These are phyloP conservation scores for Coemansia furcata DNA, from an alignment of 192 early-diverging fungal genomes.

Conservation along the genomic window DNA sequence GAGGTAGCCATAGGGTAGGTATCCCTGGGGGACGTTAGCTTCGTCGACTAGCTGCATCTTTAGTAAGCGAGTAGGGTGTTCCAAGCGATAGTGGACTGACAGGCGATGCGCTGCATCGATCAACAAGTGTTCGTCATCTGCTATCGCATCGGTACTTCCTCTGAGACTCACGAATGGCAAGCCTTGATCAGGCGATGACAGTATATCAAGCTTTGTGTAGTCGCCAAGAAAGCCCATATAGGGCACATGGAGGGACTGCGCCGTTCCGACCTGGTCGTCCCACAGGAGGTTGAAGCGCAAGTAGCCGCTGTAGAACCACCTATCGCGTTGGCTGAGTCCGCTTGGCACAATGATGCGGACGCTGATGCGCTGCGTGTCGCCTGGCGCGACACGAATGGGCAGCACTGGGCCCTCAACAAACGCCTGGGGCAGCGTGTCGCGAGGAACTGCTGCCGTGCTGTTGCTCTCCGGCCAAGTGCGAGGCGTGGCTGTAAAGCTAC, in stretches of 20 bases:
- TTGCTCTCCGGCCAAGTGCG: slow-evolving; percentile 37
- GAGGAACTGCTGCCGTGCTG: not conserved
- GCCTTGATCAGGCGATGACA: slow-evolving; percentile 40
- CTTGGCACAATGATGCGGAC: slow-evolving; percentile 40
- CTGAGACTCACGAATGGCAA: slow-evolving; percentile 41
- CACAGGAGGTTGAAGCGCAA: slow-evolving; percentile 48
- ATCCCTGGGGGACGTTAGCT: slow-evolving; percentile 36
- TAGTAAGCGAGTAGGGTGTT: slow-evolving; percentile 44
- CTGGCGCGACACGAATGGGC: slow-evolving; percentile 42
- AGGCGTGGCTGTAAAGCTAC: slow-evolving; percentile 39
- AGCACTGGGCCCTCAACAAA: slow-evolving; percentile 23
- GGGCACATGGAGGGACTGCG: slow-evolving; percentile 44
- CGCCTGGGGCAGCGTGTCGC: slow-evolving; percentile 39
- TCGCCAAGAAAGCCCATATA: slow-evolving; percentile 51
- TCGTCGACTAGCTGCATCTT: slow-evolving; percentile 50
- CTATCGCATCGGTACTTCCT: slow-evolving; percentile 35
- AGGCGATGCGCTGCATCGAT: slow-evolving; percentile 40
- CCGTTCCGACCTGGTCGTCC: slow-evolving; percentile 42
- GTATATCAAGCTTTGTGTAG: slow-evolving; percentile 40
- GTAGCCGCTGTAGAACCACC: slow-evolving; percentile 49
- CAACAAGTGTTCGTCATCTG: slow-evolving; percentile 19
- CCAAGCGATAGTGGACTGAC: slow-evolving; percentile 46
- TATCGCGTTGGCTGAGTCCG: slow-evolving; percentile 26
- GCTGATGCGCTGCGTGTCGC: slow-evolving; percentile 12
- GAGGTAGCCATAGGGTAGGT: slow-evolving; percentile 41